phyloP scores from a whole-genome alignment of 768 basidiomycete species.

The Mycena leptocephala region DNA sequence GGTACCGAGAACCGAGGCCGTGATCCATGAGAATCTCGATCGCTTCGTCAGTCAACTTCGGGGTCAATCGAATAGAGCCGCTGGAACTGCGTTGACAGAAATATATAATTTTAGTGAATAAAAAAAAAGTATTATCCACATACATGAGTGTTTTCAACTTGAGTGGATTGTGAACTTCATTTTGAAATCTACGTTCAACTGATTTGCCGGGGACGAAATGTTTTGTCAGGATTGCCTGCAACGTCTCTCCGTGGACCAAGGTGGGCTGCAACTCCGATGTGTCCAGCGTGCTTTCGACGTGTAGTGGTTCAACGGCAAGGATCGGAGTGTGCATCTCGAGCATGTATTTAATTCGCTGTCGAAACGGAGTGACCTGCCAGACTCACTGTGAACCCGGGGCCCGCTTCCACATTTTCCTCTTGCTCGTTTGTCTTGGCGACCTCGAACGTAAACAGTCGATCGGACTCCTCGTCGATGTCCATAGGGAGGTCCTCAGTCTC shows the following conservation, averaged over 20 bases:
- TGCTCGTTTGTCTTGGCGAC: conserved; percentile 71
- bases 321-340: conserved; percentile 23
- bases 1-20: conserved; percentile 50
- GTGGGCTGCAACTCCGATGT: conserved; percentile 37
- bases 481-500: conserved; percentile 45
- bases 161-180: conserved; percentile 10
- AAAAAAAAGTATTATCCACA: too few species aligned
- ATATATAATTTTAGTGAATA: background rate
- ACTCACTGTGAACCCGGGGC: conserved; percentile 64
- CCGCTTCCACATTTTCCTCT: conserved; percentile 63
- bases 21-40: conserved; percentile 43
- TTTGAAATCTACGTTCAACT: background rate
- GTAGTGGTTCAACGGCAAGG: conserved; percentile 18
- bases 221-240: conserved; percentile 58
- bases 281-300: conserved; percentile 19
- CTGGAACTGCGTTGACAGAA: conserved; percentile 32
- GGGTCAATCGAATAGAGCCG: conserved; percentile 42
- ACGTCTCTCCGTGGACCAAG: conserved; percentile 58
- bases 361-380: background rate
- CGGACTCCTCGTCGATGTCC: conserved; percentile 58
- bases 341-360: background rate
- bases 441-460: conserved; percentile 68
- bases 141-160: conserved; percentile 42
- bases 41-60: conserved; percentile 41
- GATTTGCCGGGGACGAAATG: conserved; percentile 36